These are phyloP conservation scores for Diutina mesorugosa DNA, from an alignment of 1,139 yeast genomes.

Conservation along the genomic window DNA sequence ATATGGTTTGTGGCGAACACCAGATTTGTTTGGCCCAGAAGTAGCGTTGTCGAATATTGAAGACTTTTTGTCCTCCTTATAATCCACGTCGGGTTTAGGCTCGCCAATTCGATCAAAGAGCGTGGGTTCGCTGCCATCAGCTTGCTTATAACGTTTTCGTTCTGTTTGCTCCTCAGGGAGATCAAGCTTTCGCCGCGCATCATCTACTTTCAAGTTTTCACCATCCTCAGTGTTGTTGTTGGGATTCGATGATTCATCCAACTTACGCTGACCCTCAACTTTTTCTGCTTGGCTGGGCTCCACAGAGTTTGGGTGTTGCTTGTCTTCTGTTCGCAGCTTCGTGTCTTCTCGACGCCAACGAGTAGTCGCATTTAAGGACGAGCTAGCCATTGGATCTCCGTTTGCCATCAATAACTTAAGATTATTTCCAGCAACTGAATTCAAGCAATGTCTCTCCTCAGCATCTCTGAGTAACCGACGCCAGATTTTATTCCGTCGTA, in stretches of 20 bases:
- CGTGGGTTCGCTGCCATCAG: neutral
- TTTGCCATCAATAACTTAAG: neutral
- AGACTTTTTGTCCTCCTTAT: neutral
- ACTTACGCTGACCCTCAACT: neutral
- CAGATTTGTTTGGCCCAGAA: neutral
- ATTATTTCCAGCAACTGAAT: constrained; percentile 12
- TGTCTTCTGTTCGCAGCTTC: neutral
- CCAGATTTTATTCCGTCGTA: constrained; percentile 60
- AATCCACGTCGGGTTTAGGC: neutral
- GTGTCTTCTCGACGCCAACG: neutral
- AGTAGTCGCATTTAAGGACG: neutral
- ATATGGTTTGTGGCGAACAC: neutral
- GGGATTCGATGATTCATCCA: neutral
- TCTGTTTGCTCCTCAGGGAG: neutral
- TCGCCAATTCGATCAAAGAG: neutral
- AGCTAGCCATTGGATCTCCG: neutral
- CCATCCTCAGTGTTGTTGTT: neutral
- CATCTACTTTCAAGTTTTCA: neutral
- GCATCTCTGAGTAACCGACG: constrained; percentile 53
- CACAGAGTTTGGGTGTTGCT: neutral
- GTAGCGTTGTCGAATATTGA: neutral
- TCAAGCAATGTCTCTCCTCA: constrained; percentile 24
- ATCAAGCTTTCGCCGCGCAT: neutral
- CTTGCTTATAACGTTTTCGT: neutral
- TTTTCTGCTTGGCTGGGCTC: neutral